These are phyloP conservation scores for Claviceps sp. DNA, from an alignment of 2,329 filamentous ascomycete species.

Conservation along the genomic window DNA sequence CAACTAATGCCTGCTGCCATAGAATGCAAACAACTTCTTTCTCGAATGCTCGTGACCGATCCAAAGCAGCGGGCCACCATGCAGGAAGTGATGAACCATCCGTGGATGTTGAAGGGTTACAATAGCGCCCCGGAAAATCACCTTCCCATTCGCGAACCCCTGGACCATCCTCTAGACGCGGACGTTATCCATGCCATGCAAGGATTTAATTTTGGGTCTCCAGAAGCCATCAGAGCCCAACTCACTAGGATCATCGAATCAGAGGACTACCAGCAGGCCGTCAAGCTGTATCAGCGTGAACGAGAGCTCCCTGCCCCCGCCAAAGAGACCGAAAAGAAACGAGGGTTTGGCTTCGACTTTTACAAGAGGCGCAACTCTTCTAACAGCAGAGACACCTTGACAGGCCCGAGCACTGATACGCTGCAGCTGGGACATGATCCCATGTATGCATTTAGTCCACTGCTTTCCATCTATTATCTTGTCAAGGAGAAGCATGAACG, in stretches of 20 bases:
- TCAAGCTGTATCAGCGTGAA: slow-evolving; percentile 57
- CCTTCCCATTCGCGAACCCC: slow-evolving; percentile 67
- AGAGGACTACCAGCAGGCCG: slow-evolving; percentile 80
- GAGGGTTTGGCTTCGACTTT: slow-evolving; percentile 85
- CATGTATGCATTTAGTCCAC: slow-evolving; percentile 81
- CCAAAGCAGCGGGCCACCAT: slow-evolving; percentile 76
- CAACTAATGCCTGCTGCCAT: neutral
- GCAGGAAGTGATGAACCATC: slow-evolving; percentile 84
- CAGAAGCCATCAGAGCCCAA: slow-evolving; percentile 70
- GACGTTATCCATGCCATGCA: slow-evolving; percentile 88
- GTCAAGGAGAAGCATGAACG: slow-evolving; percentile 90
- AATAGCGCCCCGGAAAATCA: slow-evolving; percentile 78
- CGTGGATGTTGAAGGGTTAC: slow-evolving; percentile 93
- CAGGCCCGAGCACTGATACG: slow-evolving; percentile 71
- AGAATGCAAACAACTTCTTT: slow-evolving; percentile 92
- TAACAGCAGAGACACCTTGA: slow-evolving; percentile 76
- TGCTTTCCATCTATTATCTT: slow-evolving; percentile 89
- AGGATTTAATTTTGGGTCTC: slow-evolving; percentile 88
- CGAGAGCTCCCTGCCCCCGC: slow-evolving; percentile 43
- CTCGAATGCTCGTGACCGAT: slow-evolving; percentile 91
- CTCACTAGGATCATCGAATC: slow-evolving; percentile 80
- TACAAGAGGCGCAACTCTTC: slow-evolving; percentile 89
- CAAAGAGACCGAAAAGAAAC: slow-evolving; percentile 64
- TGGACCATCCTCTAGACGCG: slow-evolving; percentile 71
- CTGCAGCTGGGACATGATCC: slow-evolving; percentile 74